These are phyloP conservation scores for Cafeteria roenbergensis DNA, from an alignment of 108 stramenopile species.

Conservation along the genomic window DNA sequence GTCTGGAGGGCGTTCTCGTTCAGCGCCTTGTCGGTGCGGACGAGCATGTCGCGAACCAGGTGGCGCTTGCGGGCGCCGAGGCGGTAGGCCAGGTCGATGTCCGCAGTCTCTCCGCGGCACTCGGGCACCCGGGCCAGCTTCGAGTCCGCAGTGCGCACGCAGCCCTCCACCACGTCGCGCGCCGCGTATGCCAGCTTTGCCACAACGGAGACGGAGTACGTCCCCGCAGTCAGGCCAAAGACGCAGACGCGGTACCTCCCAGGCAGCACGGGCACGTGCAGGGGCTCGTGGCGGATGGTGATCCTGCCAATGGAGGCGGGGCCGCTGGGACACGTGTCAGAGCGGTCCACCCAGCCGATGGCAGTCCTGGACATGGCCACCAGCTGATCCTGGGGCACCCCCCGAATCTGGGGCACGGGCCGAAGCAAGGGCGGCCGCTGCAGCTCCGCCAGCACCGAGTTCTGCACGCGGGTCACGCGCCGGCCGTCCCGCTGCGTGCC, in stretches of 20 bases:
- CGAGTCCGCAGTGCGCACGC: not conserved
- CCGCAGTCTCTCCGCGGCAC: not conserved
- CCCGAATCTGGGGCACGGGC: not conserved
- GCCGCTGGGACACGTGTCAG: not conserved
- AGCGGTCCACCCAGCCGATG: not conserved
- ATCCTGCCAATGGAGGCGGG: not conserved
- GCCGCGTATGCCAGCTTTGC: not conserved
- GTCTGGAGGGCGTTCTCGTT: not conserved
- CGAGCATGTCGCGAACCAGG: not conserved
- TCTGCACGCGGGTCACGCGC: too few relatives aligned
- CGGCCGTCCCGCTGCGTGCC: too few relatives aligned
- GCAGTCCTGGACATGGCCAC: not conserved
- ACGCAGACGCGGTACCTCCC: not conserved
- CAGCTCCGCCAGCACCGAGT: too few relatives aligned
- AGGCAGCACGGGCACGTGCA: not conserved
- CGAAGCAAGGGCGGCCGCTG: not conserved
- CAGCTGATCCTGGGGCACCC: slow-evolving; percentile 1
- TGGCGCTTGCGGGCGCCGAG: not conserved
- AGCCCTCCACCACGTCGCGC: not conserved
- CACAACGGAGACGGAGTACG: not conserved
- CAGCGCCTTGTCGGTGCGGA: not conserved
- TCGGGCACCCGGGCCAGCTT: not conserved
- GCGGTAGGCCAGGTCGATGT: not conserved
- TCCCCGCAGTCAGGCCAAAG: not conserved
- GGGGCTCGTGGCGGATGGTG: not conserved